Conservation (phyloP, 2,329 filamentous ascomycete species). For the Rosellinia necatrix region DNA sequence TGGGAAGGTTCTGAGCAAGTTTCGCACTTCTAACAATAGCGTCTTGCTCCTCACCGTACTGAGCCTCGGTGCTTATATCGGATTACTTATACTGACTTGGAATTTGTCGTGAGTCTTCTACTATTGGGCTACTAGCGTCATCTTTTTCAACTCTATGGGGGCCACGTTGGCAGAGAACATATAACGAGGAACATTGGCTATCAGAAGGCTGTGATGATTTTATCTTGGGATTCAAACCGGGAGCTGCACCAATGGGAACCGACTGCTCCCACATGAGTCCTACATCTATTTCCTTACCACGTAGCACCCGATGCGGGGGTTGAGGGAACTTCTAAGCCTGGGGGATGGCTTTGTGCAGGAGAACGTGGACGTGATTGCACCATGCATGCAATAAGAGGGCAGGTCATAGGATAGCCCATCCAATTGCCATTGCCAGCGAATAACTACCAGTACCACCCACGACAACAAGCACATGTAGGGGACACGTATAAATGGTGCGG, state of each 20-base stretch:
- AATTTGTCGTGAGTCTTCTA: too few relatives aligned
- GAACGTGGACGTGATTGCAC: not conserved
- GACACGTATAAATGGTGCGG: constrained; percentile 12
- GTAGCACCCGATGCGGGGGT: not conserved
- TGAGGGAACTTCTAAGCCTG: not conserved
- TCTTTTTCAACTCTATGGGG: too few relatives aligned
- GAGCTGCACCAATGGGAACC: not conserved
- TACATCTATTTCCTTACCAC: not conserved
- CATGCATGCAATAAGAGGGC: constrained; percentile 1
- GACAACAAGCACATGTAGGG: constrained; percentile 4
- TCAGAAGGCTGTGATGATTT: not conserved
- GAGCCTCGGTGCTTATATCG: constrained; percentile 62
- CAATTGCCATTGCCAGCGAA: constrained; percentile 23
- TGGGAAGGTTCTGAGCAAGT: constrained; percentile 56
- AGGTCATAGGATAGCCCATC: constrained; percentile 1
- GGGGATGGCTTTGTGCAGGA: not conserved
- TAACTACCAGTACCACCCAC: constrained; percentile 13
- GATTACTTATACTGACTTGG: constrained; percentile 61
- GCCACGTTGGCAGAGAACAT: too few relatives aligned
- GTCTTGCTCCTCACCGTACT: constrained; percentile 61
- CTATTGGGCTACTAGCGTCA: too few relatives aligned
- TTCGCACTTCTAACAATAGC: constrained; percentile 67
- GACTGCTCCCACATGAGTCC: not conserved
- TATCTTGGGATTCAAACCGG: not conserved
- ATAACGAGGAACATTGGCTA: too few relatives aligned